Percentiles rank a stretch among this genome's conserved stretches.
These are phyloP conservation scores for Carex cristatella DNA, from an alignment of 176 grass and related monocot species.

Conservation along the genomic window DNA sequence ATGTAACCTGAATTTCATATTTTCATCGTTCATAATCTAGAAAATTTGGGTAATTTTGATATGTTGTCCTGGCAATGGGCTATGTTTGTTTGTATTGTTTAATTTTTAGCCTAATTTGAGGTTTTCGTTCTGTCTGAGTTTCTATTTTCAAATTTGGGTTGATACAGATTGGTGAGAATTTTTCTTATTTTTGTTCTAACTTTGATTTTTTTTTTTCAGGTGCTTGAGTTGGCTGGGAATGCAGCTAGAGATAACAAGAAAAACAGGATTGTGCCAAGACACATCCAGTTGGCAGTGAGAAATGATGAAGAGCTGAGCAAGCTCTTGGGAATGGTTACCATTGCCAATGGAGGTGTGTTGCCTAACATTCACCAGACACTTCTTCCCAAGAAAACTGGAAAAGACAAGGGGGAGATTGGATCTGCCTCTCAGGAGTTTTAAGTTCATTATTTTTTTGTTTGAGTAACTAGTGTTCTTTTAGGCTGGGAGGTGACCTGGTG, in stretches of 20 bases:
- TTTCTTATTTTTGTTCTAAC: neutral
- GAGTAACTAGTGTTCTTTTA: neutral
- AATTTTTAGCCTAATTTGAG: neutral
- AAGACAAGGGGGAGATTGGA: constrained; percentile 31
- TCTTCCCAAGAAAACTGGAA: constrained; percentile 31
- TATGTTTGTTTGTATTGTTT: neutral
- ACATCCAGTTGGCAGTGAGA: constrained; percentile 32
- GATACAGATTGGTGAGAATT: neutral
- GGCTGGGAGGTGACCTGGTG: neutral
- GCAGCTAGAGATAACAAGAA: constrained; percentile 40
- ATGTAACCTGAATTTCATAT: neutral
- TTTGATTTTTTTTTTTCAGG: constrained; percentile 12
- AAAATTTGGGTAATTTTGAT: neutral
- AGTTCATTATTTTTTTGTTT: constrained; percentile 3
- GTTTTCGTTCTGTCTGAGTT: neutral
- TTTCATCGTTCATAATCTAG: neutral
- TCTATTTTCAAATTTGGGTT: neutral
- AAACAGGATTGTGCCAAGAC: constrained; percentile 32
- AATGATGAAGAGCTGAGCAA: constrained; percentile 41
- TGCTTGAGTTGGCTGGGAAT: constrained; percentile 29
- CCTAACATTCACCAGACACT: constrained; percentile 33
- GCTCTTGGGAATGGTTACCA: constrained; percentile 33
- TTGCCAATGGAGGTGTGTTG: constrained; percentile 35
- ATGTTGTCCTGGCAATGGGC: no score
- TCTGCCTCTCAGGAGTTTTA: constrained; percentile 35